These are phyloP conservation scores for Fusarium sp. DNA, from an alignment of 2,329 filamentous ascomycete species.

Conservation along the genomic window DNA sequence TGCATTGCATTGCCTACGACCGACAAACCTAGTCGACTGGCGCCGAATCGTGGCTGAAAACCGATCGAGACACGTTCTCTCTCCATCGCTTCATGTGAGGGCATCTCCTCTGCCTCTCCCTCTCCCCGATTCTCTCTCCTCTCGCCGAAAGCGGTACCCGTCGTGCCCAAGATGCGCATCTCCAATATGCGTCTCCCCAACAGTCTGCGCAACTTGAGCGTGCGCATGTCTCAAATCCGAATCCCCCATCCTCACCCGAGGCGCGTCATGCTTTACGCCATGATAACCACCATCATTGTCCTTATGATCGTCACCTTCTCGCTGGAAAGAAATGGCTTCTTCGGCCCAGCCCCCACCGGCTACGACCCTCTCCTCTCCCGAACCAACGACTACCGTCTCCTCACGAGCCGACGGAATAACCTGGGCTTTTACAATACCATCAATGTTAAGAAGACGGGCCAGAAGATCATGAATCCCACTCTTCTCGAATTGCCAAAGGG, in stretches of 20 bases:
- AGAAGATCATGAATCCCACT: constrained; percentile 45
- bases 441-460: constrained; percentile 42
- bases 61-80: constrained; percentile 12
- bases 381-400: constrained; percentile 40
- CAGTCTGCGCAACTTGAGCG: constrained; percentile 23
- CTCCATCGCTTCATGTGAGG: constrained; percentile 22
- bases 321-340: constrained; percentile 2
- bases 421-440: constrained; percentile 41
- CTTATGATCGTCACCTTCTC: constrained; percentile 26
- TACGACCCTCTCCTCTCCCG: constrained; percentile 40
- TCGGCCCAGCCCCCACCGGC: constrained; percentile 8
- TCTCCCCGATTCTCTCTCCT: background rate
- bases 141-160: constrained; percentile 4
- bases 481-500: constrained; percentile 40
- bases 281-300: constrained; percentile 28
- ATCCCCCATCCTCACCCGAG: constrained; percentile 38
- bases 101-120: constrained; percentile 4
- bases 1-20: background rate
- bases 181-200: constrained; percentile 29
- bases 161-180: constrained; percentile 22
- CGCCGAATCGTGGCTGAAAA: constrained; percentile 6
- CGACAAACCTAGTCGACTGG: background rate
- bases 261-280: constrained; percentile 32
- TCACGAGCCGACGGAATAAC: constrained; percentile 39
- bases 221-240: constrained; percentile 16